These are phyloP conservation scores for Amanita brunnescens DNA, from an alignment of 768 basidiomycete genomes.

Conservation along the genomic window DNA sequence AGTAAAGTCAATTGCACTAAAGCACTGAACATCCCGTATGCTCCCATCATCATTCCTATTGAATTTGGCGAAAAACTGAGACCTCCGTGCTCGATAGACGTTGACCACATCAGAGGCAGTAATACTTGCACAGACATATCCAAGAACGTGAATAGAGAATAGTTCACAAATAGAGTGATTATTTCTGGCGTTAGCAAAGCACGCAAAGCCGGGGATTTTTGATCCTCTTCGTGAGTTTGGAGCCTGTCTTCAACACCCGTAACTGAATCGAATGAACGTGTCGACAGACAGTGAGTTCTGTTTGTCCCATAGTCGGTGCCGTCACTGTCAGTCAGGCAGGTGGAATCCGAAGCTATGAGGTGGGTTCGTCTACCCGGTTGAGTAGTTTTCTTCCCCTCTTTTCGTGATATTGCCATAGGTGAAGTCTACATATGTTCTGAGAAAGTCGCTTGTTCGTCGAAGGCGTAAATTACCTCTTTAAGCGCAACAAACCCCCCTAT, in stretches of 20 bases:
- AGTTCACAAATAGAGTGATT: not conserved
- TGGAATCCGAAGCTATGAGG: too few relatives aligned
- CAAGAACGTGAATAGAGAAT: not conserved
- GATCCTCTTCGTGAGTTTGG: not conserved
- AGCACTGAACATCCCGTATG: too few relatives aligned
- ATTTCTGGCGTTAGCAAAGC: too few relatives aligned
- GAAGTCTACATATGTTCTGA: not conserved
- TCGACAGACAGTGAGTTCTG: not conserved
- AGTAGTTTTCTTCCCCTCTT: not conserved
- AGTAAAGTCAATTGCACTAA: too few relatives aligned
- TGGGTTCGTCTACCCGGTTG: not conserved
- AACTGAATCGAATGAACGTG: not conserved
- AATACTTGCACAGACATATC: not conserved
- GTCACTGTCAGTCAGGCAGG: not conserved
- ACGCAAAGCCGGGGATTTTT: not conserved
- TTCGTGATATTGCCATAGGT: not conserved
- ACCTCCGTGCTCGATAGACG: too few relatives aligned
- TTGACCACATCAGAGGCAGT: too few relatives aligned
- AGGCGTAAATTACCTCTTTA: conserved; percentile 18
- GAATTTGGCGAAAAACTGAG: too few relatives aligned
- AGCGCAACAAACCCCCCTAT: conserved; percentile 15
- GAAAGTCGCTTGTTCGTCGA: not conserved
- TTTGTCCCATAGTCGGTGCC: not conserved
- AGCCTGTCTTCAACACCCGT: not conserved
- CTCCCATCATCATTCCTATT: too few relatives aligned